Evolutionary conservation across 164 flowering plant species (phyloP), one percentile per base, ranked within the genome.

Genomic region (Umbilicus rupestris): DNA sequence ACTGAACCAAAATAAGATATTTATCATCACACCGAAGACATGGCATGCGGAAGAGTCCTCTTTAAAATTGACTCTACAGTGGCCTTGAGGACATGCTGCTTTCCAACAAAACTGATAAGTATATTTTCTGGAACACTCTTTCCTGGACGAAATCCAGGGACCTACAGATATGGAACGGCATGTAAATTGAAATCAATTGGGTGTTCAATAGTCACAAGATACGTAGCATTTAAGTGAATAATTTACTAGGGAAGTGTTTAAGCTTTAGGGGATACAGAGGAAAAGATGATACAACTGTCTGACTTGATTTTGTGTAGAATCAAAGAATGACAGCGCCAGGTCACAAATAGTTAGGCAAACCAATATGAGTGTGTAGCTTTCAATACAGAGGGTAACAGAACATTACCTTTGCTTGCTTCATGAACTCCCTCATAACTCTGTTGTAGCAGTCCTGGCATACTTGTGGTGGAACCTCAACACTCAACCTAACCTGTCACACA

Each of bases 101-200:
- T 83, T 69, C 98, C 97, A 26, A 85, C 82, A 75, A 75, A 73
- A 73, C 76, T 69, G 19, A 87, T 24, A 71, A 93, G 86, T 71
- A 90, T 79, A 71, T 74, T 79, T 68, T 93, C 96, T 37, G 98
- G 98, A 66, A 93, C 82, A 33, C 75, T 78, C 82, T 87, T 86
- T 69, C 97, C 94, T 5, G 94, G 94, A 15, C 96, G 98, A 80
- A 93, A 93, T 72, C 97, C 97, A 72, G 97, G 98, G 28, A 90
- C 78, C 98, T 92, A 83, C 2, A 46, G 8, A 66, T 3, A 64
- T 19, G 17, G 57, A 24, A 69, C 50, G 8, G 15, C 33, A 16
- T 24, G 8, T 35, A 19, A 24, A 63, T 16, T 8, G 26, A 41
- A n/a, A 31, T n/a, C 17, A 37, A 35, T 39, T 37, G 37, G 16